Percentiles rank a stretch among this genome's conserved stretches.
phyloP scores from a whole-genome alignment of 202 grass and related monocot genomes.

The Carex sylvatica region DNA sequence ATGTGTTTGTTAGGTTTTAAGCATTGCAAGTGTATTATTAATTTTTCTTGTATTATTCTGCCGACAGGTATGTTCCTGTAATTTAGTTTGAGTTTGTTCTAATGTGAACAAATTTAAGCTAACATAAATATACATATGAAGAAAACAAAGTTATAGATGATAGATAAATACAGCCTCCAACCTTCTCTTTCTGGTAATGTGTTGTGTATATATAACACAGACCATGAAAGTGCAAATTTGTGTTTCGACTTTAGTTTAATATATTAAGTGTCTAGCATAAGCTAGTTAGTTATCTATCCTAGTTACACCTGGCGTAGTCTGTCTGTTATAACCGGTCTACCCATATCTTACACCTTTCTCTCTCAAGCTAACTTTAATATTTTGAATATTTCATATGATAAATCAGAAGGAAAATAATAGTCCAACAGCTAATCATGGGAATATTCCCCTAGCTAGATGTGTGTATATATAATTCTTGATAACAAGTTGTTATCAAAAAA shows the following conservation, averaged over 20 bases:
- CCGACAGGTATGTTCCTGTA: conserved; percentile 1
- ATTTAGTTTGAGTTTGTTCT: conserved; percentile 14
- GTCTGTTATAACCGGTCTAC: background rate
- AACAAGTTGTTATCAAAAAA: background rate
- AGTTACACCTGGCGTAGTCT: conserved; percentile 21
- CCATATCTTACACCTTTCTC: background rate
- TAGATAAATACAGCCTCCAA: conserved; percentile 17
- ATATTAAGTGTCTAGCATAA: conserved; percentile 10
- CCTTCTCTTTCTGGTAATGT: conserved; percentile 2
- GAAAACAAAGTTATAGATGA: background rate
- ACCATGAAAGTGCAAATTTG: conserved; percentile 16
- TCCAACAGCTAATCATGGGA: conserved; percentile 16
- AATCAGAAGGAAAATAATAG: background rate
- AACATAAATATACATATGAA: background rate
- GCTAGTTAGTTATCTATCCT: conserved; percentile 26
- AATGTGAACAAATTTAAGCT: background rate
- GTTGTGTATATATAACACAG: background rate
- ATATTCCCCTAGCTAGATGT: conserved; percentile 16
- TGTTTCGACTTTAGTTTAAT: conserved; percentile 10
- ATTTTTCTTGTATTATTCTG: conserved; percentile 16
- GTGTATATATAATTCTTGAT: background rate
- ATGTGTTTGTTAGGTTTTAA: background rate
- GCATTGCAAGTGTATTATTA: background rate
- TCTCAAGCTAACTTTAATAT: conserved; percentile 1
- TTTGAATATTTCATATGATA: background rate